These are phyloP conservation scores for Kandelia obovata DNA, from an alignment of 345 rosid genomes.

Conservation along the genomic window DNA sequence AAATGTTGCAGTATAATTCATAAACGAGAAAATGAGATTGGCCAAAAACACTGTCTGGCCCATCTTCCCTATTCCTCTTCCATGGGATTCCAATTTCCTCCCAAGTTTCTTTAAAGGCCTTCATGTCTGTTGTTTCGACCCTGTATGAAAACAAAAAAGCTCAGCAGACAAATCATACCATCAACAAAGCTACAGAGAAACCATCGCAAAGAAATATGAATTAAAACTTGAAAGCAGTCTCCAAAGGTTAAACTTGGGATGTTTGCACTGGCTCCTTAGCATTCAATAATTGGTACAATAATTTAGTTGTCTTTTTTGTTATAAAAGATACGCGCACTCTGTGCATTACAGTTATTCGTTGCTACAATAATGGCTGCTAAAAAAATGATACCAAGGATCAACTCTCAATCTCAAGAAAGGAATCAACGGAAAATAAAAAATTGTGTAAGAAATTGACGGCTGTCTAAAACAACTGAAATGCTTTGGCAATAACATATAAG, in stretches of 20 bases:
- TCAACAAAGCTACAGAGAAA: neutral
- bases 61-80: conserved; percentile 1
- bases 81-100: conserved; percentile 46
- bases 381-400: neutral
- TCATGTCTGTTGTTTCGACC: conserved; percentile 85
- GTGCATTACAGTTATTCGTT: neutral
- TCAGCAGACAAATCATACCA: neutral
- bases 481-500: neutral
- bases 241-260: neutral
- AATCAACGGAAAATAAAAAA: neutral
- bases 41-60: conserved; percentile 1
- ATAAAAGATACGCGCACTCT: neutral
- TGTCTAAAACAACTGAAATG: neutral
- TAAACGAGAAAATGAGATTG: neutral
- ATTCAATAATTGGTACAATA: neutral
- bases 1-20: too few relatives aligned
- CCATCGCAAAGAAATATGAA: neutral
- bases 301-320: neutral
- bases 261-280: neutral
- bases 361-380: neutral
- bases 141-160: conserved; percentile 27
- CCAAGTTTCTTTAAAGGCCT: conserved; percentile 75
- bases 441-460: neutral
- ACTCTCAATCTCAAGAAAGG: neutral
- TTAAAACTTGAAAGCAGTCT: neutral